Percentiles rank a stretch among this genome's conserved stretches.
These are phyloP conservation scores for Solidago caesia DNA, from an alignment of 129 eudicot species.

Conservation along the genomic window DNA sequence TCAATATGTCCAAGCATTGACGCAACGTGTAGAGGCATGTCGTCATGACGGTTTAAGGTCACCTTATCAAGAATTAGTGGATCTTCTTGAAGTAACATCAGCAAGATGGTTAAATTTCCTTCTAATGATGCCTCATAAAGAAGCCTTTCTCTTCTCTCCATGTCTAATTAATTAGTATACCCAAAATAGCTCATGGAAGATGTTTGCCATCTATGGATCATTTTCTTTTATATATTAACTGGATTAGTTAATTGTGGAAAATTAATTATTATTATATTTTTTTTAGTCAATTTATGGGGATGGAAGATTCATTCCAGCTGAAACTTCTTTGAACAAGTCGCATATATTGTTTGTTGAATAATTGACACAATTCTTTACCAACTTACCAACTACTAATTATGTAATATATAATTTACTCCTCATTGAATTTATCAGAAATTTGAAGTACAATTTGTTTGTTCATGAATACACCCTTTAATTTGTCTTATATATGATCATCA, in stretches of 20 bases:
- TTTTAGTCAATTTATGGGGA: conserved; percentile 8
- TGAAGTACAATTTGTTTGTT: no score
- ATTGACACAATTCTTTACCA: neutral
- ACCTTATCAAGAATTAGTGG: conserved; percentile 39
- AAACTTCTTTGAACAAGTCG: neutral
- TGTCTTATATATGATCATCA: no score
- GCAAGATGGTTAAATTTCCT: conserved; percentile 32
- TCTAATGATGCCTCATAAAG: conserved; percentile 44
- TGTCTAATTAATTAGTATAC: neutral
- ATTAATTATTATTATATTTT: neutral
- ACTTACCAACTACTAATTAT: neutral
- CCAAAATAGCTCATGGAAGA: neutral
- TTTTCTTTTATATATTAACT: neutral
- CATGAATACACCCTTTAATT: no score
- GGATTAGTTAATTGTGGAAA: neutral
- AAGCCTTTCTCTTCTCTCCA: conserved; percentile 23
- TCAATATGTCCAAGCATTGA: conserved; percentile 35
- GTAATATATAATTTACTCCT: neutral
- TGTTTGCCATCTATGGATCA: neutral
- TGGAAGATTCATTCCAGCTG: neutral
- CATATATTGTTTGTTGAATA: neutral
- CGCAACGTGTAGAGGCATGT: conserved; percentile 54
- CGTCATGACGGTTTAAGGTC: neutral
- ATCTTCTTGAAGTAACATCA: conserved; percentile 37
- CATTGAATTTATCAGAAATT: neutral